Evolutionary conservation across 345 rosid species (phyloP), one percentile per base, ranked within the genome.

Genomic region (Pelargonium nanum): DNA sequence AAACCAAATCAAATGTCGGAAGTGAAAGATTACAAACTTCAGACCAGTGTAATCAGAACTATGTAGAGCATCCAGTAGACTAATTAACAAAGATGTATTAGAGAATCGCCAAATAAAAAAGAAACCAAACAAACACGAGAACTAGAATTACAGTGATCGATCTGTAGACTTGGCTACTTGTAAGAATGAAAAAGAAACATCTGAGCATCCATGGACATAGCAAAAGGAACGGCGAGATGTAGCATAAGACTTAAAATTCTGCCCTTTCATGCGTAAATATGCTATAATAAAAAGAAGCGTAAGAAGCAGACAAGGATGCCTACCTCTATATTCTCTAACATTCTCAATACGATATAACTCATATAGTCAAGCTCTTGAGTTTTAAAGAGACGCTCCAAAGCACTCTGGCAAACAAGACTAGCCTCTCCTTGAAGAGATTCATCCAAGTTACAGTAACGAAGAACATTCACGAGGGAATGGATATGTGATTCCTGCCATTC

Each of bases 331-430:
- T 94, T 88, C 80, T 94, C 99, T 48, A 94, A 94, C 86, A 88
- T 81, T 71, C 97, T 80, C 40, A 94, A 69, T 59, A 94, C 99
- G 34, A 94, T 85, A 68, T 90, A 78, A 74, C 99, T 94, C 99
- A 94, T 94, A 80, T 94, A 94, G 79, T 94, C 97, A 66, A 90
- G 97, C 81, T 94, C 99, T 81, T 85, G 88, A 22, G 96, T 88
- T 68, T 82, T 88, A 72, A 63, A 74, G 65, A 94, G 70, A 30
- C 96, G 88, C 59, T 90, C 96, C 82, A 90, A 77, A 54, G 81
- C 99, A 67, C 56, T 76, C 53, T 62, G 72, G 80, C 84, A 86
- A 52, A 94, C 83, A 50, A 94, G 96, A 71, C 99, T 78, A 32
- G 77, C 96, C 81, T 94, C 99, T 62, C 79, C 97, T 75, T 81